phyloP scores from a whole-genome alignment of 768 basidiomycete genomes.

The Trichaptum fuscoviolaceum region DNA sequence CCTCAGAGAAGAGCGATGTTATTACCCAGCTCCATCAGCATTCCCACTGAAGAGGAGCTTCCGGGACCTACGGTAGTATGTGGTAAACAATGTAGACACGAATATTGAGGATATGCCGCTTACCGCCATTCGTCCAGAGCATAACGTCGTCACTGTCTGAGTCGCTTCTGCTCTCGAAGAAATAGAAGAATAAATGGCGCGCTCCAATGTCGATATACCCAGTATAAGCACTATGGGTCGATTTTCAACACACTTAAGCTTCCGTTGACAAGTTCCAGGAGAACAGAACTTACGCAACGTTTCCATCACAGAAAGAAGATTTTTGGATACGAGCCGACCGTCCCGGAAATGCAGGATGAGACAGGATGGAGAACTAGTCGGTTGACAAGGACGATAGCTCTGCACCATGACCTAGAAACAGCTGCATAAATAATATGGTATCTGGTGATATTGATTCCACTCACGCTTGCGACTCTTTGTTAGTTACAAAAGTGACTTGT shows the following conservation, averaged over 20 bases:
- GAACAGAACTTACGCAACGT: conserved; percentile 22
- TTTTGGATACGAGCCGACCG: conserved; percentile 35
- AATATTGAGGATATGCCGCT: conserved; percentile 21
- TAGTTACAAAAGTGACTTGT: no score
- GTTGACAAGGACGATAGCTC: conserved; percentile 3
- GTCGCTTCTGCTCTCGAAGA: conserved; percentile 63
- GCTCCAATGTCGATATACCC: conserved; percentile 66
- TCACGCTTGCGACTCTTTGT: no score
- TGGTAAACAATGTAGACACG: not conserved
- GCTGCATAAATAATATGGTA: no score
- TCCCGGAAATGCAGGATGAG: not conserved
- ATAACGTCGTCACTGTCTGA: conserved; percentile 56
- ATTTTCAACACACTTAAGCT: no score
- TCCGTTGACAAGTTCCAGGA: not conserved
- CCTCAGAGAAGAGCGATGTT: not conserved
- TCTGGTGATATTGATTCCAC: no score
- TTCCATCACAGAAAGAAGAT: conserved; percentile 37
- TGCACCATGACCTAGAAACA: no score
- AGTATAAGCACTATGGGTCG: conserved; percentile 44
- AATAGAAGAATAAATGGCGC: conserved; percentile 70
- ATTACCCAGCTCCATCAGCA: conserved; percentile 38
- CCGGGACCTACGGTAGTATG: conserved; percentile 26
- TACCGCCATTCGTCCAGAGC: conserved; percentile 54
- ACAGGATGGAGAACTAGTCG: not conserved
- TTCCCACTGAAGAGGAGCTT: conserved; percentile 29